Conservation (phyloP, 768 basidiomycete species). For the Lentinula sp. region DNA sequence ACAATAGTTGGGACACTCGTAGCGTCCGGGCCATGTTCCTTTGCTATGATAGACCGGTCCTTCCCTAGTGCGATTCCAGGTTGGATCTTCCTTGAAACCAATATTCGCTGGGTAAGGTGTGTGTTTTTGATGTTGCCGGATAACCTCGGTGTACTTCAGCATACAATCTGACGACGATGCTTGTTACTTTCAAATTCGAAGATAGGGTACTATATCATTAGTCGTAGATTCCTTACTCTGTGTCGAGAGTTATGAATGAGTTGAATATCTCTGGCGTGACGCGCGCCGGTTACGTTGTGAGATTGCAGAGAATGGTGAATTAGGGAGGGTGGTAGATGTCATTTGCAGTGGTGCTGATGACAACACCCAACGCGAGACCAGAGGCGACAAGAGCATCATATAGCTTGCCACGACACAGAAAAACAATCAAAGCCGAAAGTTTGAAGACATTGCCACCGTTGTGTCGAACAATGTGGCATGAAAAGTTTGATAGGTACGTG, state of each 20-base stretch:
- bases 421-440: background rate
- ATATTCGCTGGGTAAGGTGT: constrained; percentile 46
- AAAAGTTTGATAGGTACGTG: no score
- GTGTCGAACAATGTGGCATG: background rate
- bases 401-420: background rate
- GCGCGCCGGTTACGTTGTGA: constrained; percentile 33
- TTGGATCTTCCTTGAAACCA: constrained; percentile 40
- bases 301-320: constrained; percentile 33
- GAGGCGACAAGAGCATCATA: background rate
- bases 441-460: background rate
- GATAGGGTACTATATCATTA: constrained; percentile 54
- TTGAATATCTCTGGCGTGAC: constrained; percentile 36
- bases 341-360: background rate
- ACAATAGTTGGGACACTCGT: constrained; percentile 1
- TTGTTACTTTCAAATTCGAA: constrained; percentile 37
- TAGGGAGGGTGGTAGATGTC: constrained; percentile 34
- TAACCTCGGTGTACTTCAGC: constrained; percentile 43
- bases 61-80: constrained; percentile 36
- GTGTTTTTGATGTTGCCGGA: constrained; percentile 49
- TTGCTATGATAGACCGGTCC: constrained; percentile 26
- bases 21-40: background rate
- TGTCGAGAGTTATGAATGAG: constrained; percentile 31
- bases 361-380: background rate
- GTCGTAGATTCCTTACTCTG: constrained; percentile 40
- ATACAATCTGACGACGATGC: constrained; percentile 28